phyloP scores from a whole-genome alignment of 2,329 filamentous ascomycete species.

The Epichloe brachyelytri region DNA sequence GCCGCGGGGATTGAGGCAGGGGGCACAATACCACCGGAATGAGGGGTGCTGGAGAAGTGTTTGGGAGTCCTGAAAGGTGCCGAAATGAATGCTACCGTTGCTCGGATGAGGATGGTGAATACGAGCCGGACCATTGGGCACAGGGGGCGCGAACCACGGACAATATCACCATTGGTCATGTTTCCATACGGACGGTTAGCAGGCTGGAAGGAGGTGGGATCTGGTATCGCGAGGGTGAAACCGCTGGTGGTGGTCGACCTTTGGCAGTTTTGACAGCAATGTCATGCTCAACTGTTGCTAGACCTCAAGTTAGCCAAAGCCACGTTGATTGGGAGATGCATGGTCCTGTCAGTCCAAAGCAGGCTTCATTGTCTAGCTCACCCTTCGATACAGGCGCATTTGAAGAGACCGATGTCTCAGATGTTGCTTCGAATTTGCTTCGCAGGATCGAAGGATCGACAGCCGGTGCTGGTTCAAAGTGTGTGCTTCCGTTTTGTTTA shows the following conservation, averaged over 20 bases:
- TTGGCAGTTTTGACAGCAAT: conserved; percentile 8
- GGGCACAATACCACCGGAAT: conserved; percentile 32
- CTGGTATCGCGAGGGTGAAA: conserved; percentile 26
- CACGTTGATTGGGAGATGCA: not conserved
- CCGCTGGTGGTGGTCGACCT: conserved; percentile 17
- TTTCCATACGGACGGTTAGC: conserved; percentile 17
- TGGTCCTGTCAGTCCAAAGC: too few relatives aligned
- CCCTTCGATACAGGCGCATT: conserved; percentile 4
- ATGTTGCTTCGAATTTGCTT: conserved; percentile 1
- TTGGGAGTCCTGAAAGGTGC: conserved; percentile 41
- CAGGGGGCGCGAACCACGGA: conserved; percentile 18
- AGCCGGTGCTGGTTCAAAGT: conserved; percentile 1
- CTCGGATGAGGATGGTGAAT: conserved; percentile 41
- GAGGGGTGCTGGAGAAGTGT: conserved; percentile 44
- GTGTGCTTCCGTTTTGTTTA: not conserved
- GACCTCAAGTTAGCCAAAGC: conserved; percentile 3
- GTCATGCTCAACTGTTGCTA: conserved; percentile 8
- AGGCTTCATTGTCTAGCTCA: not conserved
- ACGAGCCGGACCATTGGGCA: conserved; percentile 21
- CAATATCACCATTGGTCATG: conserved; percentile 20
- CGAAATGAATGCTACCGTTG: conserved; percentile 44
- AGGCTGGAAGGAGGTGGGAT: conserved; percentile 31
- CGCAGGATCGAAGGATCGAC: not conserved
- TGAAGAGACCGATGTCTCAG: conserved; percentile 3
- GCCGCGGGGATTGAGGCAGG: conserved; percentile 31